Conservation (phyloP, 2,329 filamentous ascomycete species). For the Sphaceloma murrayae region DNA sequence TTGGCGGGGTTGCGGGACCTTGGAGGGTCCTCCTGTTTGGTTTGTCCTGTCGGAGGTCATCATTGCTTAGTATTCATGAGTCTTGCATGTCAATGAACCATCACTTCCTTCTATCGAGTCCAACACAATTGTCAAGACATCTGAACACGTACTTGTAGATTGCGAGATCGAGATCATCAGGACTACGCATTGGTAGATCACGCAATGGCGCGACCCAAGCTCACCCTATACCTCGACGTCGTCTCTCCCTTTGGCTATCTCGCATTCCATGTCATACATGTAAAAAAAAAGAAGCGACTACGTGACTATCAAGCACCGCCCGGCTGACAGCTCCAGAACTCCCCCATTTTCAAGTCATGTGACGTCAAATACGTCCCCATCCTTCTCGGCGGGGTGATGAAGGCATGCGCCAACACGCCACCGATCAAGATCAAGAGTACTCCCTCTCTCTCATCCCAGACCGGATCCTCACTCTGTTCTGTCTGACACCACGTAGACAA, state of each 20-base stretch:
- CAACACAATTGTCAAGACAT: too few species aligned
- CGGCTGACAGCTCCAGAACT: conserved; percentile 38
- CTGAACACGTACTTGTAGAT: background rate
- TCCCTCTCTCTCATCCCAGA: conserved; percentile 15
- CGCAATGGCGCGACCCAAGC: conserved; percentile 39
- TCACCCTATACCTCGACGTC: conserved; percentile 51
- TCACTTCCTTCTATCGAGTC: too few species aligned
- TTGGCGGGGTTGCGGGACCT: too few species aligned
- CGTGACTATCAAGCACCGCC: too few species aligned
- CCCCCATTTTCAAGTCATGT: conserved; percentile 45
- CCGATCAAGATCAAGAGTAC: conserved; percentile 49
- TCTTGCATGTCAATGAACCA: too few species aligned
- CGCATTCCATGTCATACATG: conserved; percentile 47
- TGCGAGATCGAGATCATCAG: background rate
- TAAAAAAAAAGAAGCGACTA: too few species aligned
- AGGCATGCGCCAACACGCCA: conserved; percentile 44
- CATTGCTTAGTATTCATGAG: too few species aligned
- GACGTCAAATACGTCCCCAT: conserved; percentile 50
- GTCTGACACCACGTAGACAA: conserved; percentile 44
- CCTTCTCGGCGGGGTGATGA: conserved; percentile 51
- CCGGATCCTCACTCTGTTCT: too few species aligned
- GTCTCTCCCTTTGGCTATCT: conserved; percentile 53
- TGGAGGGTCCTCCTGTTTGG: too few species aligned
- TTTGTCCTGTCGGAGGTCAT: too few species aligned
- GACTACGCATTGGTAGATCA: background rate